phyloP scores from a whole-genome alignment of 345 rosid genomes.

The Salix viminalis region DNA sequence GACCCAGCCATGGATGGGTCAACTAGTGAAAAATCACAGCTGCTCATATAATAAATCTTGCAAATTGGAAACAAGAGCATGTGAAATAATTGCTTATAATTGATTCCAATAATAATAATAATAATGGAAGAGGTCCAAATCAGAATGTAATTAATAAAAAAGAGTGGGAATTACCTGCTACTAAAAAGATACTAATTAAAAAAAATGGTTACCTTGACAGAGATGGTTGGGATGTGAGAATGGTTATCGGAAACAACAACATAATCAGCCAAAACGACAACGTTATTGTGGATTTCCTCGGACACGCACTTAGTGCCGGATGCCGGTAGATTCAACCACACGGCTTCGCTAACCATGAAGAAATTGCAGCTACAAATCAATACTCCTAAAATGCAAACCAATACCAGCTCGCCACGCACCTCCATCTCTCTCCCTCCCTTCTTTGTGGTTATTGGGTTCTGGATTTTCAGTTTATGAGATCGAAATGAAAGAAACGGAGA shows the following conservation, averaged over 20 bases:
- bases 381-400: background rate
- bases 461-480: background rate
- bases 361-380: constrained; percentile 3
- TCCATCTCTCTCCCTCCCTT: background rate
- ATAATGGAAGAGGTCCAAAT: background rate
- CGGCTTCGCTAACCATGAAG: constrained; percentile 29
- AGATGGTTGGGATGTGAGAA: constrained; percentile 44
- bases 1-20: no score
- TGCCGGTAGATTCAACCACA: constrained; percentile 73
- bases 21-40: no score
- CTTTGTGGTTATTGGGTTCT: background rate
- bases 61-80: no score
- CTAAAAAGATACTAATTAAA: background rate
- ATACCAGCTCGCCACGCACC: constrained; percentile 10
- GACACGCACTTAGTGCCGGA: constrained; percentile 86
- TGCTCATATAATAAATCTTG: no score
- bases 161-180: background rate
- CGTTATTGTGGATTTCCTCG: constrained; percentile 75
- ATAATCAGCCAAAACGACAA: constrained; percentile 80
- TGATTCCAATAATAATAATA: background rate
- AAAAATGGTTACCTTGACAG: constrained; percentile 53
- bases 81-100: background rate
- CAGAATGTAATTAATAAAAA: background rate
- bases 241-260: constrained; percentile 62
- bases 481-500: background rate